Evolutionary conservation across 2,329 filamentous ascomycete genomes (phyloP).

Genomic region (Claviceps maximensis): DNA sequence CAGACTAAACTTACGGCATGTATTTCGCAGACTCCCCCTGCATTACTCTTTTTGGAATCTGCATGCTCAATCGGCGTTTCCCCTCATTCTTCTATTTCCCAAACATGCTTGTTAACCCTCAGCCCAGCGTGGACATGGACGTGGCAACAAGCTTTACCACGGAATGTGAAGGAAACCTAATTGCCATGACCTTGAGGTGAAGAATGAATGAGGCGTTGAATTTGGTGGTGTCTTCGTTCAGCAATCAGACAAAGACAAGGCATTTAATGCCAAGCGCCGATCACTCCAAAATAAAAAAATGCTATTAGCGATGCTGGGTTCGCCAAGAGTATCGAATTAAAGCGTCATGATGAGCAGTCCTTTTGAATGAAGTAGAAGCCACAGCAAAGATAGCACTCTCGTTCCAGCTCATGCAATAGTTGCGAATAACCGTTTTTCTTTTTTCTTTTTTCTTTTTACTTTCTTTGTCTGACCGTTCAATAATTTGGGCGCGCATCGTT

Average conservation of each 20-base stretch:
- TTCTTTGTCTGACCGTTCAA: too few relatives aligned
- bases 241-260: background rate
- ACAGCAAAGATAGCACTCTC: background rate
- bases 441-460: too few relatives aligned
- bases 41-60: too few relatives aligned
- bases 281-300: background rate
- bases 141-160: background rate
- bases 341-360: background rate
- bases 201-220: background rate
- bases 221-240: background rate
- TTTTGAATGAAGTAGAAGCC: background rate
- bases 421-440: background rate
- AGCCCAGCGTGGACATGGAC: background rate
- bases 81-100: too few relatives aligned
- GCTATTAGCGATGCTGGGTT: background rate
- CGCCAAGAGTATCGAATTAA: background rate
- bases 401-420: background rate
- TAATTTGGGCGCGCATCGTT: background rate
- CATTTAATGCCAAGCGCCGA: background rate
- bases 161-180: background rate
- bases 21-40: background rate
- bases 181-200: background rate
- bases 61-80: too few relatives aligned
- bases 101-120: background rate
- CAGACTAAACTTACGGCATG: background rate